phyloP scores from a whole-genome alignment of 768 basidiomycete genomes.

The Boletus pseudopeckii region DNA sequence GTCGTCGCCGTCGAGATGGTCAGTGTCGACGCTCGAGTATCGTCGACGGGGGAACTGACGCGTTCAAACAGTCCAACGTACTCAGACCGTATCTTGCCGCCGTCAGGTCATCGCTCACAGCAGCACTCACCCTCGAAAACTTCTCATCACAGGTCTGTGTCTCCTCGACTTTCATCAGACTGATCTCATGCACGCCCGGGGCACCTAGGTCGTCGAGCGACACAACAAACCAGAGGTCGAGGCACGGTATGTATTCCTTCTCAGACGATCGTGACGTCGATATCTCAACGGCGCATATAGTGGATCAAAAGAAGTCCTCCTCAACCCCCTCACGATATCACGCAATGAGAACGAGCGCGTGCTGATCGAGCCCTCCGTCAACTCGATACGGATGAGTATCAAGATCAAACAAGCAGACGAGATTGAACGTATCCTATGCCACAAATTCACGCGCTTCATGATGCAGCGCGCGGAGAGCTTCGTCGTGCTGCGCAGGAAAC shows the following conservation, averaged over 20 bases:
- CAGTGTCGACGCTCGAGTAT: conserved; percentile 26
- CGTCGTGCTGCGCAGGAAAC: conserved; percentile 91
- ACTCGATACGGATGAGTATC: conserved; percentile 95
- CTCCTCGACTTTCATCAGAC: conserved; percentile 9
- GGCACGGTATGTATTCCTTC: conserved; percentile 52
- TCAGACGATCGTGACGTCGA: neutral
- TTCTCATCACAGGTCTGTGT: conserved; percentile 76
- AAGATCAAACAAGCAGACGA: conserved; percentile 99
- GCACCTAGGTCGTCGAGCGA: conserved; percentile 79
- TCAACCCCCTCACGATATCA: conserved; percentile 91
- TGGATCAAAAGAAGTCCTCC: conserved; percentile 88
- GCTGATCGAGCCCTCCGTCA: conserved; percentile 94
- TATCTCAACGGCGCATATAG: conserved; percentile 39
- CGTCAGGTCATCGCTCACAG: conserved; percentile 94
- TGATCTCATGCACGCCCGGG: conserved; percentile 1
- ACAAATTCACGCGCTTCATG: conserved; percentile 99
- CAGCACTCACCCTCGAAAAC: conserved; percentile 94
- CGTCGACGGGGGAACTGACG: conserved; percentile 8
- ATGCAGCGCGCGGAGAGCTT: conserved; percentile 99
- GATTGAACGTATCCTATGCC: conserved; percentile 94
- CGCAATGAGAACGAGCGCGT: conserved; percentile 97
- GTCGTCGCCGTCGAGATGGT: conserved; percentile 44
- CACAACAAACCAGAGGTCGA: conserved; percentile 98
- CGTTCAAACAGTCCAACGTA: conserved; percentile 74
- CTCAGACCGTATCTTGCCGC: conserved; percentile 94